phyloP scores from a whole-genome alignment of 1,284 basidiomycete genomes.

The Gastroboletus turbinatus region DNA sequence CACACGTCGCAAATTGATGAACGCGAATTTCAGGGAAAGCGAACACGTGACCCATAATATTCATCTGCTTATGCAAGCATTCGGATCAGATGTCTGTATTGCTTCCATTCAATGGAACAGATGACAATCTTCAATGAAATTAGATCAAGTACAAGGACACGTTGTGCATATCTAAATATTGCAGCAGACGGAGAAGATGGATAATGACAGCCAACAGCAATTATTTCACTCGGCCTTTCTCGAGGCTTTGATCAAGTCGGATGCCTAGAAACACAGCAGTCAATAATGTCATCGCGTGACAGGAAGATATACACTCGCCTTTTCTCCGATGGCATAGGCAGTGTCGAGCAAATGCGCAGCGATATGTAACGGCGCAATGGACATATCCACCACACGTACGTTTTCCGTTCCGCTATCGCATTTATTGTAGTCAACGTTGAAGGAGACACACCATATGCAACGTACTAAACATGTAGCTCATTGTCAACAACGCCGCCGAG shows the following conservation, averaged over 20 bases:
- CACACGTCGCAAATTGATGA: background rate
- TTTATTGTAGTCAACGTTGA: background rate
- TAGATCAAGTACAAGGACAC: background rate
- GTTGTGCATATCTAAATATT: background rate
- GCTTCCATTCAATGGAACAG: background rate
- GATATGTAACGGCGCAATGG: slow-evolving; percentile 14
- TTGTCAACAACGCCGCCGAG: slow-evolving; percentile 21
- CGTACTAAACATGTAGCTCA: slow-evolving; percentile 20
- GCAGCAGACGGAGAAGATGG: background rate
- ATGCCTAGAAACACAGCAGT: slow-evolving; percentile 9
- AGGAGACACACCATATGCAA: background rate
- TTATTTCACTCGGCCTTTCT: background rate
- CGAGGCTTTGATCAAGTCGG: slow-evolving; percentile 9
- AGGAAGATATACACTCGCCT: background rate
- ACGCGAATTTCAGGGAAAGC: background rate
- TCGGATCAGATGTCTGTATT: background rate
- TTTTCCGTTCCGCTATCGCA: slow-evolving; percentile 18
- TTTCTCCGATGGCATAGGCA: slow-evolving; percentile 24
- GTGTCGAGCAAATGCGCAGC: slow-evolving; percentile 20
- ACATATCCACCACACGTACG: slow-evolving; percentile 20
- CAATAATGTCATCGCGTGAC: background rate
- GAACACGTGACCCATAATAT: background rate
- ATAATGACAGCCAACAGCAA: background rate
- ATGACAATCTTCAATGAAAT: background rate
- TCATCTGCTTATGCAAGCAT: slow-evolving; percentile 4